Evolutionary conservation across 805 yeast genomes (phyloP).

Genomic region (Wickerhamiella alocasiicola): DNA sequence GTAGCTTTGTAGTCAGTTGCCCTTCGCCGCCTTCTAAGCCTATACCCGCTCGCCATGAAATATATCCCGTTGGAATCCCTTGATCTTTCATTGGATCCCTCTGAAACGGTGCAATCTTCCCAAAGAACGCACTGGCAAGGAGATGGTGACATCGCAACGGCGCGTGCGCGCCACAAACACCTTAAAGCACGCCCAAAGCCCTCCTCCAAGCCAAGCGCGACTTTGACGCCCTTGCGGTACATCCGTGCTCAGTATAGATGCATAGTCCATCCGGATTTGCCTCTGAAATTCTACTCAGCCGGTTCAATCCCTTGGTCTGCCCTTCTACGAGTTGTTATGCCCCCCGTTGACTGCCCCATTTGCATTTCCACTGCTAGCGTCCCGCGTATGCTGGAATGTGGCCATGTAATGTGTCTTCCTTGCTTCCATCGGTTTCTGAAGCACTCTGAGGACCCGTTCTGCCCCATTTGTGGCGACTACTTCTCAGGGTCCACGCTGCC

Average conservation of each 20-base stretch:
- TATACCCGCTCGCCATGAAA: too few relatives aligned
- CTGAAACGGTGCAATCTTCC: too few relatives aligned
- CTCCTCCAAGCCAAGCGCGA: background rate
- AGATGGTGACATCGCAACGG: background rate
- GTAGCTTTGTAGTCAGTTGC: too few relatives aligned
- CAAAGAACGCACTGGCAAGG: conserved; percentile 3
- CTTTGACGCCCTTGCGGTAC: conserved; percentile 6
- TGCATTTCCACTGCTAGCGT: conserved; percentile 78
- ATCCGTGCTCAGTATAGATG: conserved; percentile 40
- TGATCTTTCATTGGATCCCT: too few relatives aligned
- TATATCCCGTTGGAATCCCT: too few relatives aligned
- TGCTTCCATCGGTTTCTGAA: conserved; percentile 66
- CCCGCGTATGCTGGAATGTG: conserved; percentile 91
- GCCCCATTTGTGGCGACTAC: conserved; percentile 20
- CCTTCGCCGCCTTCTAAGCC: too few relatives aligned
- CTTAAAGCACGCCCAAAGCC: background rate
- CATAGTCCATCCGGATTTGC: conserved; percentile 52
- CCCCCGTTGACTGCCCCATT: conserved; percentile 72
- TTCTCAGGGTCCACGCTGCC: conserved; percentile 14
- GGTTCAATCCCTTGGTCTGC: conserved; percentile 44
- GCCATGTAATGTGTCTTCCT: conserved; percentile 78
- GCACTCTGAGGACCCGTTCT: conserved; percentile 21
- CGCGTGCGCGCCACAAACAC: background rate
- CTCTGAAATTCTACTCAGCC: conserved; percentile 31
- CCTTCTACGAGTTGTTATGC: conserved; percentile 64